phyloP scores from a whole-genome alignment of 176 grass and related monocot genomes.

The Triticum urartu region DNA sequence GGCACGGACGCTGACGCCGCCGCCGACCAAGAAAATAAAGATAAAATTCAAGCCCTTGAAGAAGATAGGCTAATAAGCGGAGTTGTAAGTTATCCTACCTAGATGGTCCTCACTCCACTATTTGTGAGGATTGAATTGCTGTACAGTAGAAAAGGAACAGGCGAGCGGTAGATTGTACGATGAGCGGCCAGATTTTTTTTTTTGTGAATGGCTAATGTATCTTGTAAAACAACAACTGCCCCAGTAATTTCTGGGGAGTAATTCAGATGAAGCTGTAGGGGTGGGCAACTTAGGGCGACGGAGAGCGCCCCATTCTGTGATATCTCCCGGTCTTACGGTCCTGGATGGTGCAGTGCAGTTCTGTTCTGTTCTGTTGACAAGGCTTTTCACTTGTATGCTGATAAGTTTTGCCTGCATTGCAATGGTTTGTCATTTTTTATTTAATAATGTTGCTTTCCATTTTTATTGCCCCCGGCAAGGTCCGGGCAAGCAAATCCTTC shows the following conservation, averaged over 20 bases:
- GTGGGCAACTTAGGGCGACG: not conserved
- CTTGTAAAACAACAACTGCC: constrained; percentile 23
- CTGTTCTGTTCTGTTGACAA: not conserved
- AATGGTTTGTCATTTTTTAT: not conserved
- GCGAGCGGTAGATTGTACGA: constrained; percentile 42
- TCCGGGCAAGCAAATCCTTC: not conserved
- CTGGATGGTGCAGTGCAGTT: not conserved
- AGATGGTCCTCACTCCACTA: not conserved
- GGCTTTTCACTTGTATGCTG: not conserved
- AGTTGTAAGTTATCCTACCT: not conserved
- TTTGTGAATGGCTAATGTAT: constrained; percentile 39
- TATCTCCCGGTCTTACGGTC: not conserved
- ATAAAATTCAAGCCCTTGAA: constrained; percentile 68
- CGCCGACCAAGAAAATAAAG: constrained; percentile 57
- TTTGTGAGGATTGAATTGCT: constrained; percentile 27
- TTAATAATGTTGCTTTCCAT: not conserved
- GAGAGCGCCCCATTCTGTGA: not conserved
- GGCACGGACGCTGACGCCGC: constrained; percentile 31
- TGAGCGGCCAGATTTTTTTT: constrained; percentile 38
- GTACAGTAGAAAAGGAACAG: constrained; percentile 34
- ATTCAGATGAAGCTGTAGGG: constrained; percentile 29
- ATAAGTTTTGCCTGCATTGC: not conserved
- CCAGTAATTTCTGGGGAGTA: constrained; percentile 40
- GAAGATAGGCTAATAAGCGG: constrained; percentile 31
- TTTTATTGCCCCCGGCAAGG: no score